Percentiles rank a stretch among this genome's conserved stretches.
Conservation (phyloP, 208 protist species). For the Trypanosoma cruzi region DNA sequence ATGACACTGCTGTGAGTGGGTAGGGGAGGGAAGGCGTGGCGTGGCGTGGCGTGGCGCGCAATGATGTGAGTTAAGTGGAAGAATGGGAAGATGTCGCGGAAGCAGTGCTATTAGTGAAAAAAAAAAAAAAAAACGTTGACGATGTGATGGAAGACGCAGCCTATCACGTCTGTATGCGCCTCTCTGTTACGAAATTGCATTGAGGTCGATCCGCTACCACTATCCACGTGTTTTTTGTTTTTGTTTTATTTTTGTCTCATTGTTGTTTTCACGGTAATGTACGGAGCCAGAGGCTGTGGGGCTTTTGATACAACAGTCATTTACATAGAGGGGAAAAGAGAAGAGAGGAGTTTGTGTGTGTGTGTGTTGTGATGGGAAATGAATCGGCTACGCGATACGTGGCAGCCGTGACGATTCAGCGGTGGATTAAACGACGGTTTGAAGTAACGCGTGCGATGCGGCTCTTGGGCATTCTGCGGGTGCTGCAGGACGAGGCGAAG, state of each 20-base stretch:
- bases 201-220: no score
- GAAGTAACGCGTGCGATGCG: constrained; percentile 12
- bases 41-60: no score
- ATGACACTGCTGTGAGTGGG: background rate
- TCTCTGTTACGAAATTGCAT: background rate
- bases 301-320: background rate
- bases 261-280: no score
- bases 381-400: constrained; percentile 11
- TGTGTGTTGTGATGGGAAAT: constrained; percentile 6
- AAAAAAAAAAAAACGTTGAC: no score
- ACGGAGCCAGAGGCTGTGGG: no score
- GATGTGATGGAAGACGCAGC: background rate
- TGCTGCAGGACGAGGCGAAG: constrained; percentile 20
- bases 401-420: constrained; percentile 35
- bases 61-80: no score
- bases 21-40: background rate
- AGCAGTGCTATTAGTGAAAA: no score
- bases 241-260: background rate
- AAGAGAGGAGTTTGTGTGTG: no score
- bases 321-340: constrained; percentile 5
- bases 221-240: background rate
- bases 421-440: constrained; percentile 22
- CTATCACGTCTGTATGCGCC: background rate
- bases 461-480: constrained; percentile 29
- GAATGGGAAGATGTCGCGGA: no score